These are phyloP conservation scores for Aspergillus kassunensis DNA, from an alignment of 495 filamentous ascomycete genomes.

Conservation along the genomic window DNA sequence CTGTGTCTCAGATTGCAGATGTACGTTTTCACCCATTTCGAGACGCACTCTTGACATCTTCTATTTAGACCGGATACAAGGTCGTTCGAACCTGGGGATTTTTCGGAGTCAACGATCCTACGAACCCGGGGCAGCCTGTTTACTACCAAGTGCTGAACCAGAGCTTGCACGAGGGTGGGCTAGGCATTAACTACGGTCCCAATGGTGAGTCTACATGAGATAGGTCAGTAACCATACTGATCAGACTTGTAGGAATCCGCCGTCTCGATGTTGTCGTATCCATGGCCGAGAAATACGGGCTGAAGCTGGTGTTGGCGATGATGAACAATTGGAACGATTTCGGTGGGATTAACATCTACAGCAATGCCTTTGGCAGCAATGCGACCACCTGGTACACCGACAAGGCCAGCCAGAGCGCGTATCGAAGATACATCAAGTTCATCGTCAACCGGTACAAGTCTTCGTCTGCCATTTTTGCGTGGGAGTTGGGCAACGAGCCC, in stretches of 20 bases:
- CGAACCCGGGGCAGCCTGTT: constrained; percentile 39
- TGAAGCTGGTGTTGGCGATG: constrained; percentile 57
- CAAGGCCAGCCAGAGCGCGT: constrained; percentile 50
- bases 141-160: constrained; percentile 56
- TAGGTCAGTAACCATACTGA: no score
- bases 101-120: constrained; percentile 53
- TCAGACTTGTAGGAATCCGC: constrained; percentile 48
- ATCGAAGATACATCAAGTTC: constrained; percentile 58
- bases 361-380: constrained; percentile 56
- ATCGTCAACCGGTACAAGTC: constrained; percentile 57
- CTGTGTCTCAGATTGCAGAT: constrained; percentile 24
- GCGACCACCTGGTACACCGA: constrained; percentile 55
- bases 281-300: constrained; percentile 51
- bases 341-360: constrained; percentile 49
- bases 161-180: constrained; percentile 32
- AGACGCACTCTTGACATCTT: no score
- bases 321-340: constrained; percentile 42
- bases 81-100: constrained; percentile 71
- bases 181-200: constrained; percentile 61
- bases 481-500: constrained; percentile 71
- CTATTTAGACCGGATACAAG: constrained; percentile 53
- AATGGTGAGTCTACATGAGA: constrained; percentile 43
- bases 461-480: constrained; percentile 60
- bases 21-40: neutral
- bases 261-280: constrained; percentile 63